Evolutionary conservation across 176 grass and related monocot genomes (phyloP).

Genomic region (Triticum aestivum): DNA sequence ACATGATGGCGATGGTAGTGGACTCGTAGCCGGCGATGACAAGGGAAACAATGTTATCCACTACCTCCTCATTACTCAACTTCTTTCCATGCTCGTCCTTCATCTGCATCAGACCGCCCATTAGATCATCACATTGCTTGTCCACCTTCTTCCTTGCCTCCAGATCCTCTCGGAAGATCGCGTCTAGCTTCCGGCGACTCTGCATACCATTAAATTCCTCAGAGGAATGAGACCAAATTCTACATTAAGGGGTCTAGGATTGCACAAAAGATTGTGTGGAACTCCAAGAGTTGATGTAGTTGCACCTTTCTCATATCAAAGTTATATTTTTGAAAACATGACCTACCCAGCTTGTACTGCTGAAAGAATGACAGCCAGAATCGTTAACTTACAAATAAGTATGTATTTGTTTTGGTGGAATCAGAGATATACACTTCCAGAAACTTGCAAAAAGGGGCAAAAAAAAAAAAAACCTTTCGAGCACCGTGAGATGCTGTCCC

Average conservation of each 20-base stretch:
- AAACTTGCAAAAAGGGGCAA: not conserved
- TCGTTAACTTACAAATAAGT: too few species aligned
- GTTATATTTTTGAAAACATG: too few species aligned
- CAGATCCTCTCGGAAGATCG: conserved; percentile 25
- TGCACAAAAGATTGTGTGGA: too few species aligned
- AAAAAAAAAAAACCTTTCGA: not conserved
- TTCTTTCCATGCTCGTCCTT: conserved; percentile 33
- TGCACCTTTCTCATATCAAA: too few species aligned
- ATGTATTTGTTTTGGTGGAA: too few species aligned
- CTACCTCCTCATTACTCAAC: conserved; percentile 26
- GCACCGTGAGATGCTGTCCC: conserved; percentile 25
- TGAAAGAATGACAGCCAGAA: too few species aligned
- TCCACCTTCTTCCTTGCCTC: not conserved
- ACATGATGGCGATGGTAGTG: conserved; percentile 30
- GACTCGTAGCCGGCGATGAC: conserved; percentile 28
- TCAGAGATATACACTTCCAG: too few species aligned
- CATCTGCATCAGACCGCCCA: conserved; percentile 33
- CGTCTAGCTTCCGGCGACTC: conserved; percentile 10
- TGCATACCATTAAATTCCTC: not conserved
- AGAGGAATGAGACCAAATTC: too few species aligned
- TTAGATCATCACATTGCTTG: not conserved
- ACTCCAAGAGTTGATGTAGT: too few species aligned
- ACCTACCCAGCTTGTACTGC: too few species aligned
- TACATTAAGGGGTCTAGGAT: too few species aligned
- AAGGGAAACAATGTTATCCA: conserved; percentile 37